Conservation (phyloP, 192 early-diverging fungal genomes). For the Umbelopsis vinacea region DNA sequence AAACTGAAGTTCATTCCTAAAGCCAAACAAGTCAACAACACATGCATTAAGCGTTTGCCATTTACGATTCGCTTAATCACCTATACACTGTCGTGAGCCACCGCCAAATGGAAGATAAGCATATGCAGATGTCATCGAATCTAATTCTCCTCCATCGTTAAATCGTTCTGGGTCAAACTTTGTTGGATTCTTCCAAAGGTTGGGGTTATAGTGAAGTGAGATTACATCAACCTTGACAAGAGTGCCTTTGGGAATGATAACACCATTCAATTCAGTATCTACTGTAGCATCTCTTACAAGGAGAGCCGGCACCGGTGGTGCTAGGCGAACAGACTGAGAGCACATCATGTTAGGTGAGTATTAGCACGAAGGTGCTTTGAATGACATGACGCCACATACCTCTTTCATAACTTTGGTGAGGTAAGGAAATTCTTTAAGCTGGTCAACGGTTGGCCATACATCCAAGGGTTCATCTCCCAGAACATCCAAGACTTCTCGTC, state of each 20-base stretch:
- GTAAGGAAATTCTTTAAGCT: constrained; percentile 42
- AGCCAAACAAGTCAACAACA: too few species aligned
- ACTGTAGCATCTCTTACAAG: neutral
- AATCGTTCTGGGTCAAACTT: constrained; percentile 18
- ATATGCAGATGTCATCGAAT: neutral
- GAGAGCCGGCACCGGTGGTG: neutral
- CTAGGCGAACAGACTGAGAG: constrained; percentile 22
- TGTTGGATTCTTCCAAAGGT: constrained; percentile 18
- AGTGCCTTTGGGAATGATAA: constrained; percentile 28
- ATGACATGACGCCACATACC: constrained; percentile 29
- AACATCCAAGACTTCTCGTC: constrained; percentile 30
- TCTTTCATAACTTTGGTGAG: constrained; percentile 35
- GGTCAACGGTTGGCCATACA: constrained; percentile 37
- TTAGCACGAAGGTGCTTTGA: constrained; percentile 30
- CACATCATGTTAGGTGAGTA: constrained; percentile 29
- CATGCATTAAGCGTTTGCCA: too few species aligned
- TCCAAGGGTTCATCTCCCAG: constrained; percentile 32
- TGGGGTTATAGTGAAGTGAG: constrained; percentile 12
- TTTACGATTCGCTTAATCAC: neutral
- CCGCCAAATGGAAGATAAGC: constrained; percentile 14
- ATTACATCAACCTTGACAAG: constrained; percentile 21
- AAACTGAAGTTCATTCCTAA: constrained; percentile 42
- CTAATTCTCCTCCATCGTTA: constrained; percentile 11
- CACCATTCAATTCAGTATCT: constrained; percentile 10
- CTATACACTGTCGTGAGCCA: constrained; percentile 24